A percentile compares a stretch with the other conserved stretches of the same genome.
Evolutionary conservation across 768 basidiomycete species (phyloP).

Genomic region (Candolleomyces aberdarensis): DNA sequence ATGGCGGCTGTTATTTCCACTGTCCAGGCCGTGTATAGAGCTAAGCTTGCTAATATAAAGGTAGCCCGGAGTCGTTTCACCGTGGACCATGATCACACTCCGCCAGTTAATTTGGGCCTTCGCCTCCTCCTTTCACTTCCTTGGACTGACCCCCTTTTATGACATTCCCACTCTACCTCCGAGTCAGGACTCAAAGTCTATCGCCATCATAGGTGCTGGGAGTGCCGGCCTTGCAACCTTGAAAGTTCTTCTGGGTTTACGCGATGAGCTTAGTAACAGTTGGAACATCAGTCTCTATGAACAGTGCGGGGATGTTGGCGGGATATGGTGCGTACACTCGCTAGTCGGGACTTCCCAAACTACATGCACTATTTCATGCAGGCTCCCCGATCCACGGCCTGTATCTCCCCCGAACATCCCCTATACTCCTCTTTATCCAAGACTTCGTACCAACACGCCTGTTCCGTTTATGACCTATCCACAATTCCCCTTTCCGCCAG

Average conservation of each 20-base stretch:
- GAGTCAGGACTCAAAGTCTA: slow-evolving; percentile 32
- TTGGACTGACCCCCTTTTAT: not conserved
- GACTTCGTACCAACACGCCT: slow-evolving; percentile 52
- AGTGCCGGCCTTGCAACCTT: slow-evolving; percentile 54
- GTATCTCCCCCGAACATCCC: slow-evolving; percentile 44
- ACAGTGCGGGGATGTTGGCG: slow-evolving; percentile 49
- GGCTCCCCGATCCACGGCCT: slow-evolving; percentile 30
- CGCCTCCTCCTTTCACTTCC: not conserved
- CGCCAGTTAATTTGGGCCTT: not conserved
- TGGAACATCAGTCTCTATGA: slow-evolving; percentile 56
- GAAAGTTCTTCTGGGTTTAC: slow-evolving; percentile 47
- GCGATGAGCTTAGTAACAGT: slow-evolving; percentile 27
- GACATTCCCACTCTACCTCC: slow-evolving; percentile 3
- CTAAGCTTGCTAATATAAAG: no score
- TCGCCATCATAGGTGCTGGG: slow-evolving; percentile 57
- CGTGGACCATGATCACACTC: slow-evolving; percentile 18
- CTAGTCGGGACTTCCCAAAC: not conserved
- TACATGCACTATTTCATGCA: slow-evolving; percentile 7
- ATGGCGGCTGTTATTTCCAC: no score
- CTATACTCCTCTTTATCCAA: slow-evolving; percentile 53
- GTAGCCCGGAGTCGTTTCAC: slow-evolving; percentile 11
- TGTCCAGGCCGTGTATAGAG: no score
- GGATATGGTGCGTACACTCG: slow-evolving; percentile 43
- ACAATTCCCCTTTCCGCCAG: slow-evolving; percentile 47
- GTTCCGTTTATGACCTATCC: slow-evolving; percentile 58